Conservation (phyloP, 345 rosid genomes). For the Mangifera indica region DNA sequence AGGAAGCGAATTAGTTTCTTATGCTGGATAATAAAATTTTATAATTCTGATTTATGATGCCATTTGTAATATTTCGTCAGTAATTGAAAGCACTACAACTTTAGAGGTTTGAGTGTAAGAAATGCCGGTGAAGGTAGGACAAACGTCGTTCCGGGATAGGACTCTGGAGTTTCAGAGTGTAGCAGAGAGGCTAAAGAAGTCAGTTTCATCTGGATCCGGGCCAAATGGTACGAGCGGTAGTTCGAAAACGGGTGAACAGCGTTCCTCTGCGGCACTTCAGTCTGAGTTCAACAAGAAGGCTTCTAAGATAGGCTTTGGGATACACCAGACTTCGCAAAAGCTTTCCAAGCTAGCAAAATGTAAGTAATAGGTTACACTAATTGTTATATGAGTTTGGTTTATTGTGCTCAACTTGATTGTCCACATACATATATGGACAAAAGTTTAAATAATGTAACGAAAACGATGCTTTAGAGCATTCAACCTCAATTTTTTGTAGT, state of each 20-base stretch:
- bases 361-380: conserved; percentile 21
- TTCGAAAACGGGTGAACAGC: conserved; percentile 36
- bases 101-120: background rate
- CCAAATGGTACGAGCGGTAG: conserved; percentile 36
- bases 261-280: conserved; percentile 49
- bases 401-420: too few relatives aligned
- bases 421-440: background rate
- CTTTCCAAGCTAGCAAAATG: conserved; percentile 56
- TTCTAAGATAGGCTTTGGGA: conserved; percentile 56
- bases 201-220: conserved; percentile 25
- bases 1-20: background rate
- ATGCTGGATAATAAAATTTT: background rate
- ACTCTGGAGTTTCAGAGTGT: conserved; percentile 56
- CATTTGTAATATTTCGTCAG: background rate
- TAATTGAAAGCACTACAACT: background rate
- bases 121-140: conserved; percentile 35
- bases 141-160: conserved; percentile 53
- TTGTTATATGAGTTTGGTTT: background rate
- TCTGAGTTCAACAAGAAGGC: conserved; percentile 63
- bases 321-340: conserved; percentile 66
- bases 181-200: conserved; percentile 56
- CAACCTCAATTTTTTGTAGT: background rate
- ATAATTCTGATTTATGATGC: background rate
- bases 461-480: background rate
- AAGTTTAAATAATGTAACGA: background rate